Evolutionary conservation across 108 stramenopile species (phyloP).

Genomic region (Nitzschia sp.): DNA sequence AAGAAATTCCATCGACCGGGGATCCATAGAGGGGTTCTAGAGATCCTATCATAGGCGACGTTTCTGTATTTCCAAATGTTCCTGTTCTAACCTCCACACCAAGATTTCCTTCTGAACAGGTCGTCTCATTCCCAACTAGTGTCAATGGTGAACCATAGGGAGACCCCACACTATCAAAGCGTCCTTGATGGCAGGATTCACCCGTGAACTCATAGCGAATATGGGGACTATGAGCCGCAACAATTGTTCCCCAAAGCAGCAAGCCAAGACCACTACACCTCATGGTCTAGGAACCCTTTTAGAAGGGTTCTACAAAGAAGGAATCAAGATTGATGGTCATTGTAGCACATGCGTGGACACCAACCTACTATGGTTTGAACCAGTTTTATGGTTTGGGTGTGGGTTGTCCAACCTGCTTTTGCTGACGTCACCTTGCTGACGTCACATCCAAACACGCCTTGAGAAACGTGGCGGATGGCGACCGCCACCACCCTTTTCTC

Average conservation of each 20-base stretch:
- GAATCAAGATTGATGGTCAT: too few species aligned
- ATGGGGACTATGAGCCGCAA: not conserved
- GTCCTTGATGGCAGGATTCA: not conserved
- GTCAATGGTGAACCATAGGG: not conserved
- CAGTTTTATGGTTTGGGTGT: too few species aligned
- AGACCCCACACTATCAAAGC: not conserved
- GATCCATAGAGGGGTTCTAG: not conserved
- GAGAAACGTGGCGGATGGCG: too few species aligned
- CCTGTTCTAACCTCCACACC: not conserved
- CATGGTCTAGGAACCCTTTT: not conserved
- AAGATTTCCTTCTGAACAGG: conserved; percentile 14
- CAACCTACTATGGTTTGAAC: too few species aligned
- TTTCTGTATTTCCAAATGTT: not conserved
- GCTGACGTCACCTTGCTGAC: too few species aligned
- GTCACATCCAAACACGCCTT: too few species aligned
- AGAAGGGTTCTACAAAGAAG: too few species aligned
- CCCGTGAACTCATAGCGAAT: not conserved
- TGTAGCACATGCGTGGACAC: too few species aligned
- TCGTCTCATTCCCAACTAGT: not conserved
- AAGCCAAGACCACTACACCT: not conserved
- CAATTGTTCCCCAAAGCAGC: not conserved
- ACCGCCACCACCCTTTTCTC: too few species aligned
- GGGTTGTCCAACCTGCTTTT: too few species aligned
- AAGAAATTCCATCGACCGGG: not conserved
- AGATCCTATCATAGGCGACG: not conserved